A percentile compares a stretch with the other conserved stretches of the same genome.
phyloP scores from a whole-genome alignment of 768 basidiomycete species.

The Melanogaster broomeanus region DNA sequence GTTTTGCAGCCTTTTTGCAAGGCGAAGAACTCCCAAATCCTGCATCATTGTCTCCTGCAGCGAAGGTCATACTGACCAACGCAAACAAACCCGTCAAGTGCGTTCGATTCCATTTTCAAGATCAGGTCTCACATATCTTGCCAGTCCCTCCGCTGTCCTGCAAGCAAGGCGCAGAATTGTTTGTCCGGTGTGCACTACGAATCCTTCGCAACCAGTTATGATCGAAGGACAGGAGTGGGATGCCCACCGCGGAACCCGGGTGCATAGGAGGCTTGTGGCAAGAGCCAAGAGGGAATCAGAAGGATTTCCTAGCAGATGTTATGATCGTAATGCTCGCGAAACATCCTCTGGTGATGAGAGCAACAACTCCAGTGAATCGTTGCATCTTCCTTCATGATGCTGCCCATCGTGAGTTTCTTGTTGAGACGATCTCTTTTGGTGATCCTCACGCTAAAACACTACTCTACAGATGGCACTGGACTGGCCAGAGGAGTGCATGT shows the following conservation, averaged over 20 bases:
- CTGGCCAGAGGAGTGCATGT: background rate
- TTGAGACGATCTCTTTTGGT: too few relatives aligned
- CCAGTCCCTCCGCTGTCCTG: slow-evolving; percentile 60
- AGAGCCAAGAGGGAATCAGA: slow-evolving; percentile 24
- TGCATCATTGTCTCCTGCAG: slow-evolving; percentile 51
- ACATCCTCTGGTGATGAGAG: slow-evolving; percentile 7
- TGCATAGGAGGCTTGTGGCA: slow-evolving; percentile 51
- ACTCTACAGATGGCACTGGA: background rate
- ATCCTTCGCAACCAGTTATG: slow-evolving; percentile 59
- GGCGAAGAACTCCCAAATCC: slow-evolving; percentile 56
- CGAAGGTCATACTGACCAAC: slow-evolving; percentile 51
- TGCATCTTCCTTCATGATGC: slow-evolving; percentile 8
- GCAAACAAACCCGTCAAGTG: slow-evolving; percentile 49
- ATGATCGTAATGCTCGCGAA: background rate
- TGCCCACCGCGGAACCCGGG: slow-evolving; percentile 54
- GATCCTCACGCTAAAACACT: too few relatives aligned
- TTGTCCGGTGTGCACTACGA: slow-evolving; percentile 63
- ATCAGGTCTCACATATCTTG: slow-evolving; percentile 11
- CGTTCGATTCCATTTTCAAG: slow-evolving; percentile 14
- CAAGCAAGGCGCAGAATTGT: slow-evolving; percentile 55
- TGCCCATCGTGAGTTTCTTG: slow-evolving; percentile 9
- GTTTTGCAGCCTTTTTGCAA: slow-evolving; percentile 55
- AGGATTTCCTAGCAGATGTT: background rate
- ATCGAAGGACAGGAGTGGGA: slow-evolving; percentile 62
- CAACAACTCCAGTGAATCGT: background rate